Evolutionary conservation across 2,329 filamentous ascomycete species (phyloP), one percentile per base, ranked within the genome.

Genomic region (Fusarium mundagurra): DNA sequence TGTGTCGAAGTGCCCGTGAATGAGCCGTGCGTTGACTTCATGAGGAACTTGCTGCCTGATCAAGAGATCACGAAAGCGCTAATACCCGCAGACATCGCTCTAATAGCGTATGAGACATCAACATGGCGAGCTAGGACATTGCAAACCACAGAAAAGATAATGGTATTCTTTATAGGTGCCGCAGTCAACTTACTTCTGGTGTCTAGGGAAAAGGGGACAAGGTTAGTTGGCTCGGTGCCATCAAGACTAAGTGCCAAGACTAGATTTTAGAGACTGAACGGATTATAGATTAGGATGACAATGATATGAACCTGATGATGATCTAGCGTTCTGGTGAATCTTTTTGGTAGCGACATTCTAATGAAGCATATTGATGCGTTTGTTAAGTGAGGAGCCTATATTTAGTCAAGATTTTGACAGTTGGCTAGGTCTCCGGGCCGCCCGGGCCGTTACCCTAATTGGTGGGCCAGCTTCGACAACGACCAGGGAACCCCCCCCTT

Each of bases 281-380:
- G 3, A 13, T 18, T 0, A 18, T 27, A 11, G 0, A 45, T 13
- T 11, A 13, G 11, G 43, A 44, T 13, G 11, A 8, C 43, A 24
- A 13, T n/a, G 9, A 18, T 2, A 24, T 2, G 1, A 6, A 18
- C 10, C 24, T 18, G 10, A 6, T 24, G 11, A 18, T 13, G n/a
- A 18, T 10, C n/a, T 0, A 24, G 5, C 6, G 5, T 1, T 8
- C 6, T 12, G n/a, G n/a, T 8, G n/a, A 18, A 18, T 12, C 6
- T 8, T 16, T 7, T 0, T 5, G n/a, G 11, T 27, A 18, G 10
- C 18, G 4, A 24, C n/a, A n/a, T n/a, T n/a, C n/a, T 5, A 7
- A 45, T 24, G 4, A 43, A 24, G n/a, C n/a, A 44, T 5, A 18
- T 8, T 18, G n/a, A 24, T 44, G n/a, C 22, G 3, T 44, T 44